Evolutionary conservation across 345 rosid species (phyloP), one percentile per base, ranked within the genome.

Genomic region (Sapria himalayana): DNA sequence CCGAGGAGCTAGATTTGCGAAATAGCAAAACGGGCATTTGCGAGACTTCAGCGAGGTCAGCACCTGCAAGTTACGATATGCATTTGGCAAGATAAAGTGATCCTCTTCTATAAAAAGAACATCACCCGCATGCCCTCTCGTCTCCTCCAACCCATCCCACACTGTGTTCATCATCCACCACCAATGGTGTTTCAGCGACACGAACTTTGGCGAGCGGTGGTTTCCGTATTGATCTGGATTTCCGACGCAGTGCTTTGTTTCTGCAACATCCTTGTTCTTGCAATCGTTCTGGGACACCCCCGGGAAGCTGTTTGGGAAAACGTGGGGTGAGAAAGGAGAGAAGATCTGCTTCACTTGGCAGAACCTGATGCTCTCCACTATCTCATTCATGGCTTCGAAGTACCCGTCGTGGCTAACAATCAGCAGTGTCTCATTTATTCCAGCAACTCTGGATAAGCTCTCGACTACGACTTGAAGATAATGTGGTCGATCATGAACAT

Each of bases 111-210:
- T 82, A 70, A 89, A 89, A 59, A 82, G 92, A 51, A 79, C 61
- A 63, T 84, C 86, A 2, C 84, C 93, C 0, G 37, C 17, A 21
- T 69, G 86, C 18, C 43, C 62, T 42, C 43, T 52, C 22, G 93
- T 89, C 72, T 84, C 95, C 23, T 62, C 49, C 40, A 82, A 51
- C 18, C 98, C 95, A 64, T 89, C 95, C 95, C 98, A 89, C 19
- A 79, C 78, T 0, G 79, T 77, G 56, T 89, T 89, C 95, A 89
- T 89, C 98, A 89, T 82, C 98, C 95, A 89, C 98, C 98, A 89
- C 98, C 98, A 89, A 41, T 89, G 98, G 64, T 89, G 98, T 76
- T 89, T 89, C 74, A 89, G 56, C 7, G 98, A 77, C 27, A 84
- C 95, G 23, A 84, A 74, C 61, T 69, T 77, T 1, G 92, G 78